phyloP scores from a whole-genome alignment of 2,329 filamentous ascomycete species.

The Sarocladium brachiariae region DNA sequence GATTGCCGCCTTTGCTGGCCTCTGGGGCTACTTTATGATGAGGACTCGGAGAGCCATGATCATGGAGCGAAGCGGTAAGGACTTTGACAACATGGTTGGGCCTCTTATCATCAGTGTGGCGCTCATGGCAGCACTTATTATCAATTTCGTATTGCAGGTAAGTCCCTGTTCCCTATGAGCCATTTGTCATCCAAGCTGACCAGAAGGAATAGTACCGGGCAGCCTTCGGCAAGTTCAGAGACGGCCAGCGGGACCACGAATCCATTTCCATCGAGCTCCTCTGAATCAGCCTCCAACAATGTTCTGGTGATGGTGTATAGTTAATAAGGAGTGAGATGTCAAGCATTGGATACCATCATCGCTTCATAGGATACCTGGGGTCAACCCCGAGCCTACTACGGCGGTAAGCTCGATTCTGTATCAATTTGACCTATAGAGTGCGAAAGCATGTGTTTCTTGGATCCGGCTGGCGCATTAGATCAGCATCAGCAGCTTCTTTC shows the following conservation, averaged over 20 bases:
- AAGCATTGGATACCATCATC: neutral
- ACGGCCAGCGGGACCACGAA: constrained; percentile 5
- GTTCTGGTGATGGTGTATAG: neutral
- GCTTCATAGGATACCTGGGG: neutral
- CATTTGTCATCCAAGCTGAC: constrained; percentile 9
- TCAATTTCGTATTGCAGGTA: constrained; percentile 89
- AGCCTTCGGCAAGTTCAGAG: constrained; percentile 24
- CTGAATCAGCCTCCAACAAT: constrained; percentile 12
- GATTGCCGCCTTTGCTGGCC: constrained; percentile 75
- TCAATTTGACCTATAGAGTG: neutral
- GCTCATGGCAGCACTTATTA: constrained; percentile 66
- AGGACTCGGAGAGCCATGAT: constrained; percentile 73
- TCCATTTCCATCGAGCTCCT: constrained; percentile 23
- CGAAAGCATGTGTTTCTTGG: neutral
- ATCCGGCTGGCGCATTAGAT: too few relatives aligned
- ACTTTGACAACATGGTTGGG: constrained; percentile 85
- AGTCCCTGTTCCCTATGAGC: constrained; percentile 19
- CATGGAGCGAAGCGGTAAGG: constrained; percentile 74
- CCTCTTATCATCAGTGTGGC: constrained; percentile 78
- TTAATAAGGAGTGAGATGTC: neutral
- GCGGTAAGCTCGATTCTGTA: neutral
- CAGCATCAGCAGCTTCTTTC: too few relatives aligned
- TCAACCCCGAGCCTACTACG: neutral
- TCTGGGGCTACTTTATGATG: constrained; percentile 85
- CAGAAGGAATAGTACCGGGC: constrained; percentile 22